Evolutionary conservation across 2,329 filamentous ascomycete species (phyloP).

Genomic region (Immersiporthe knoxdaviesiana): DNA sequence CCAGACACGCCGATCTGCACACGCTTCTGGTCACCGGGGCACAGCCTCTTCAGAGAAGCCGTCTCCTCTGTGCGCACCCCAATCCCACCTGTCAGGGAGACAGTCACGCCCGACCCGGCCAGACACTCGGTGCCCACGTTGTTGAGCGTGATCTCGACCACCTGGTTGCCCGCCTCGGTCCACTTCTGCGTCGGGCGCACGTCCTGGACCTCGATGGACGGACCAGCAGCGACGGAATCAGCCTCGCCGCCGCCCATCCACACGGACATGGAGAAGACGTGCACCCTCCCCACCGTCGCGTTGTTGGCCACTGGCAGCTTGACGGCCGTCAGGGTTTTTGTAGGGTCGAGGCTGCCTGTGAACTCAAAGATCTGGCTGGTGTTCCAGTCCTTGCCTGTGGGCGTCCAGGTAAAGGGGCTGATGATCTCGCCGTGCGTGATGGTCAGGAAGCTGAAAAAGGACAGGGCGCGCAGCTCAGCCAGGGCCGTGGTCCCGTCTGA

Average conservation of each 20-base stretch:
- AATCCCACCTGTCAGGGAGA: slow-evolving; percentile 37
- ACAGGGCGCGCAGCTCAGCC: slow-evolving; percentile 48
- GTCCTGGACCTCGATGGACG: slow-evolving; percentile 41
- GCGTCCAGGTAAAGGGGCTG: slow-evolving; percentile 46
- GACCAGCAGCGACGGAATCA: background rate
- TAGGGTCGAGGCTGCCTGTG: slow-evolving; percentile 42
- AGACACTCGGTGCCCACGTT: slow-evolving; percentile 44
- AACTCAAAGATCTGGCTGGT: slow-evolving; percentile 50
- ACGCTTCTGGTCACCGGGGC: slow-evolving; percentile 48
- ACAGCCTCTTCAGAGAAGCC: slow-evolving; percentile 44
- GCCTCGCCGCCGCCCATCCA: slow-evolving; percentile 31
- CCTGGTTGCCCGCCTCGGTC: slow-evolving; percentile 40
- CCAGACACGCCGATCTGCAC: slow-evolving; percentile 41
- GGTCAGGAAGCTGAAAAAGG: slow-evolving; percentile 49
- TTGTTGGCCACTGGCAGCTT: slow-evolving; percentile 45
- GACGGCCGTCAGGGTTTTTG: slow-evolving; percentile 44
- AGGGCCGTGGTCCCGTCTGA: slow-evolving; percentile 44
- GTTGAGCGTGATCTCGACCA: slow-evolving; percentile 46
- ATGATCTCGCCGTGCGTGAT: slow-evolving; percentile 51
- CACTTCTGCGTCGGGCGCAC: slow-evolving; percentile 50
- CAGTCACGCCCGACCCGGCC: slow-evolving; percentile 36
- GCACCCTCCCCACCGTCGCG: slow-evolving; percentile 42
- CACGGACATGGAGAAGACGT: slow-evolving; percentile 48
- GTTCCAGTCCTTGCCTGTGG: slow-evolving; percentile 46
- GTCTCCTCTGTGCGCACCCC: slow-evolving; percentile 49